Base-by-base conservation (phyloP, 257 asterid species). In the Verbascum thapsus region DNA sequence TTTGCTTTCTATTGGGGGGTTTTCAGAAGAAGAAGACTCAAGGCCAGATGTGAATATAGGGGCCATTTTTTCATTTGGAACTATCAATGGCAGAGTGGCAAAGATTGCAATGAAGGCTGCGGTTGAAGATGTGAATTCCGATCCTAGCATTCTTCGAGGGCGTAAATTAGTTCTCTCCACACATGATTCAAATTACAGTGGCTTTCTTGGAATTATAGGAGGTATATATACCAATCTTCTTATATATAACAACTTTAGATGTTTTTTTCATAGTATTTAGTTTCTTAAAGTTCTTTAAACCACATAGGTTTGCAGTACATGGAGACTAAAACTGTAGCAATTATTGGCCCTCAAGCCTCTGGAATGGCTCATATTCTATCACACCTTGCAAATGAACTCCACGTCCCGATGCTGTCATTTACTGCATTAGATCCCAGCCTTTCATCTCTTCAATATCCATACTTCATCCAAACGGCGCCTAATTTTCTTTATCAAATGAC, bases 21-120 rank as follows among this genome's bases (percentile, higher is more conserved):
- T 34, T 51, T 62, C 60, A 5, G 59, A 5, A 26, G 67, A 5
- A 26, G 67, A 49, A 19, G 30, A 20, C 4, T 61, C 42, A 42
- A 63, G 64, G 67, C 78, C 81, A 38, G 56, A 17, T 66, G 65
- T 81, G 44, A 66, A 75, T 42, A 68, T 77, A 17, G 86, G 76
- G 12, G 68, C 83, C 26, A 58, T 81, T 32, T 75, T 77, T n/a
- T 34, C 78, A 32, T 72, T 58, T 34, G 43, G 69, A 30, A 74
- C 81, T 10, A 73, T 74, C 22, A 74, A 65, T 3, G 86, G 83
- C 41, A 74, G 68, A 56, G 86, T 63, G 34, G 86, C 83, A 1
- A 69, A 69, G 58, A 16, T 48, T 2, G 86, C 86, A 22, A 74
- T 81, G 75, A 66, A 77, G 23, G 69, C 79, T 54, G 83, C 81